Conservation (phyloP, 768 basidiomycete species). For the Tylopilus sp. region DNA sequence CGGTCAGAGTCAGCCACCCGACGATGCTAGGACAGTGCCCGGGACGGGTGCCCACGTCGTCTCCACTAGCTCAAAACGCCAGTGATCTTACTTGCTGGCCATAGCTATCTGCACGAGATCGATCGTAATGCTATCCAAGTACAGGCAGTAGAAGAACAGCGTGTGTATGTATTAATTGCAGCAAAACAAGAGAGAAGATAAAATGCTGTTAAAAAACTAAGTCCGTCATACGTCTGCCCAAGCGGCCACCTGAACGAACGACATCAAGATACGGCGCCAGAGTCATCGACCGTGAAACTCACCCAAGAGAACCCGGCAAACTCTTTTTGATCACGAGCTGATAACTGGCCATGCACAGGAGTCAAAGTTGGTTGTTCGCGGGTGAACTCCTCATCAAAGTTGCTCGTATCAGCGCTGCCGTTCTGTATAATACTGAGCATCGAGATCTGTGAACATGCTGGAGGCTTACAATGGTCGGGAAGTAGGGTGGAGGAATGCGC, state of each 20-base stretch:
- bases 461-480: constrained; percentile 83
- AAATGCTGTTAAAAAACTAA: constrained; percentile 18
- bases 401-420: constrained; percentile 82
- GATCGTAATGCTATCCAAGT: constrained; percentile 37
- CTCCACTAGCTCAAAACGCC: constrained; percentile 18
- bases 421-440: constrained; percentile 44
- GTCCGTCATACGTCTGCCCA: constrained; percentile 56
- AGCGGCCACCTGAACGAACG: constrained; percentile 33
- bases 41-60: constrained; percentile 73
- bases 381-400: constrained; percentile 98
- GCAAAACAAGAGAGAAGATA: constrained; percentile 30
- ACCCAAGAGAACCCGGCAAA: constrained; percentile 99
- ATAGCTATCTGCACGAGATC: constrained; percentile 18
- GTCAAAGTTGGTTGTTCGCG: constrained; percentile 95
- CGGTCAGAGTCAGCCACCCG: constrained; percentile 36
- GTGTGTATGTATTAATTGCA: constrained; percentile 32
- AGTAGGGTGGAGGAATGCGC: constrained; percentile 95
- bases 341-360: constrained; percentile 93
- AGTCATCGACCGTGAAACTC: neutral
- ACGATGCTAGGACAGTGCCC: constrained; percentile 41
- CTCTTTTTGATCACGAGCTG: constrained; percentile 86
- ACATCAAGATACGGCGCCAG: neutral
- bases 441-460: neutral
- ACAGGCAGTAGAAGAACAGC: constrained; percentile 32
- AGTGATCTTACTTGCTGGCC: neutral